phyloP scores from a whole-genome alignment of 192 early-diverging fungal genomes.

The Coemansia sp. region DNA sequence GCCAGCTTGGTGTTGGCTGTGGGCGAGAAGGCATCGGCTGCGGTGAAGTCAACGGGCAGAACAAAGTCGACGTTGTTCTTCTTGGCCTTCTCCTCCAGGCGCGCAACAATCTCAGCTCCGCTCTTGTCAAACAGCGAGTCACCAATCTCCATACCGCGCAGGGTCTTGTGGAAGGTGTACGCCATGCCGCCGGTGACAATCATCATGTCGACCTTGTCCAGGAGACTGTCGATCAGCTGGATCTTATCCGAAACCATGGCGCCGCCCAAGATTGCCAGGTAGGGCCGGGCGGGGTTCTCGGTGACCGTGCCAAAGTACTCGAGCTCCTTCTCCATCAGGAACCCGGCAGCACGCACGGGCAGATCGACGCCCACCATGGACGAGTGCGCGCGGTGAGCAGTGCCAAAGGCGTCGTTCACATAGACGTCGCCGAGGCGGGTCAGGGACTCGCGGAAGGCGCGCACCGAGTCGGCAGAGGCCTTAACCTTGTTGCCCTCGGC shows the following conservation, averaged over 20 bases:
- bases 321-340: conserved; percentile 98
- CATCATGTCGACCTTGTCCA: conserved; percentile 91
- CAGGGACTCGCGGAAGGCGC: conserved; percentile 87
- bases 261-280: conserved; percentile 95
- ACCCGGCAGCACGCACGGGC: conserved; percentile 85
- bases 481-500: conserved; percentile 87
- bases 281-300: conserved; percentile 88
- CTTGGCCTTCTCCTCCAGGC: conserved; percentile 86
- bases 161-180: conserved; percentile 95
- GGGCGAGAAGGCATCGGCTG: conserved; percentile 82
- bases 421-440: conserved; percentile 93
- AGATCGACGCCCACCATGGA: conserved; percentile 96
- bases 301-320: conserved; percentile 98
- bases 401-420: conserved; percentile 99
- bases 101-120: conserved; percentile 78
- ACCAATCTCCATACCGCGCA: conserved; percentile 86
- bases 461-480: conserved; percentile 75
- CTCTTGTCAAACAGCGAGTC: conserved; percentile 85
- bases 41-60: conserved; percentile 86
- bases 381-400: conserved; percentile 97
- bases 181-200: conserved; percentile 94
- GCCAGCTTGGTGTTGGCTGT: conserved; percentile 80
- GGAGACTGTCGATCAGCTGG: conserved; percentile 93
- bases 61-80: conserved; percentile 84
- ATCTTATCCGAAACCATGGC: conserved; percentile 99